Evolutionary conservation across 2,329 filamentous ascomycete genomes (phyloP).

Genomic region (Sporothrix phasma): DNA sequence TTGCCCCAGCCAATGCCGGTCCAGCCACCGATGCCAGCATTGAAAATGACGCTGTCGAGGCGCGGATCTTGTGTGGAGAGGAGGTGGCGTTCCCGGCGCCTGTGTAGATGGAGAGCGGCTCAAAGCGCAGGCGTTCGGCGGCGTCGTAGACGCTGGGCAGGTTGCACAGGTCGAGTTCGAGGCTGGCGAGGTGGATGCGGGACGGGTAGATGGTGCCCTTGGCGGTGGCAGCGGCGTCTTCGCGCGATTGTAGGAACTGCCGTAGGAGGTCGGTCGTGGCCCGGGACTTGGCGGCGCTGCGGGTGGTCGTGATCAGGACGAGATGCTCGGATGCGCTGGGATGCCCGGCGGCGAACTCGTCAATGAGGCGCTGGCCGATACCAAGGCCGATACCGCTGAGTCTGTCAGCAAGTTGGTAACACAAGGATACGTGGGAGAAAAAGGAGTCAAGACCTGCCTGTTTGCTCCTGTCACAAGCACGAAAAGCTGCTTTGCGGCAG

Average conservation of each 20-base stretch:
- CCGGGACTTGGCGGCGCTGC: slow-evolving; percentile 61
- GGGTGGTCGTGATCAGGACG: slow-evolving; percentile 74
- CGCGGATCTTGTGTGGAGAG: slow-evolving; percentile 46
- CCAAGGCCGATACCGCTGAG: slow-evolving; percentile 76
- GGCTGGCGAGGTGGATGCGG: slow-evolving; percentile 45
- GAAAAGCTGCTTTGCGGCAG: slow-evolving; percentile 40
- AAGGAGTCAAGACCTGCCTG: slow-evolving; percentile 51
- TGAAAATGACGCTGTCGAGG: slow-evolving; percentile 71
- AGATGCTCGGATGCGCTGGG: slow-evolving; percentile 59
- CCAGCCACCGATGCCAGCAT: slow-evolving; percentile 86
- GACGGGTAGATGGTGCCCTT: slow-evolving; percentile 44
- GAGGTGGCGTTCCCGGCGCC: slow-evolving; percentile 20
- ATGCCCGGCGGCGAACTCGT: slow-evolving; percentile 70
- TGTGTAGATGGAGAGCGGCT: slow-evolving; percentile 35
- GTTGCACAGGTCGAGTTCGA: slow-evolving; percentile 52
- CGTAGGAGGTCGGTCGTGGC: slow-evolving; percentile 59
- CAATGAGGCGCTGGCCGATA: slow-evolving; percentile 74
- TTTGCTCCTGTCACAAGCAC: slow-evolving; percentile 79
- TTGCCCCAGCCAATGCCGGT: slow-evolving; percentile 60
- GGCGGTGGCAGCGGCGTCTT: slow-evolving; percentile 28
- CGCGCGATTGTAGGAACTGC: slow-evolving; percentile 41
- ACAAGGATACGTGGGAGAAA: too few species aligned
- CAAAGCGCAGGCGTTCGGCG: slow-evolving; percentile 36
- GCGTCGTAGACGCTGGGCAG: slow-evolving; percentile 40
- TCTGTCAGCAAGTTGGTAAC: neutral